These are phyloP conservation scores for Aegilops longissima DNA, from an alignment of 176 grass and related monocot genomes.

Conservation along the genomic window DNA sequence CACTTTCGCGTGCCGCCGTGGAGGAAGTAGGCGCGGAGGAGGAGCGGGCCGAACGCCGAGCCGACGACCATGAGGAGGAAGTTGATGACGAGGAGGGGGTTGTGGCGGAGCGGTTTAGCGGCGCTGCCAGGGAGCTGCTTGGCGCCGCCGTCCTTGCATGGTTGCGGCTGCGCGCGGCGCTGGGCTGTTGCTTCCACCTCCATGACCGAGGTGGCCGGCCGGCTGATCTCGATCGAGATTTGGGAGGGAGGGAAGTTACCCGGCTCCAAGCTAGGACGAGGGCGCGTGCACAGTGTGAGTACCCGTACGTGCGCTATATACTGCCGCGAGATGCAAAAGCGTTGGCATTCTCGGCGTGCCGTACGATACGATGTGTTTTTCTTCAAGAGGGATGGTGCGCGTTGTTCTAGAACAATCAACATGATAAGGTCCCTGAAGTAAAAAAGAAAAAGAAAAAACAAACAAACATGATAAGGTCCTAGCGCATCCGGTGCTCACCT, in stretches of 20 bases:
- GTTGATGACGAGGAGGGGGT: constrained; percentile 45
- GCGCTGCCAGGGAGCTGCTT: background rate
- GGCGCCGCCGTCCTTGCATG: background rate
- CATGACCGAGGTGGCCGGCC: constrained; percentile 15
- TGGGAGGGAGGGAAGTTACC: background rate
- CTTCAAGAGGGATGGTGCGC: no score
- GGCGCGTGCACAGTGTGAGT: no score
- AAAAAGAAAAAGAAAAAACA: no score
- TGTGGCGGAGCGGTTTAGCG: constrained; percentile 12
- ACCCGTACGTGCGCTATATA: background rate
- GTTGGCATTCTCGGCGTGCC: no score
- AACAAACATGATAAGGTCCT: no score
- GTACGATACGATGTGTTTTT: no score
- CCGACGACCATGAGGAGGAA: constrained; percentile 64
- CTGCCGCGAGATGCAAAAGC: no score
- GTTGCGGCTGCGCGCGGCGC: constrained; percentile 8
- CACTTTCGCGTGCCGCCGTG: constrained; percentile 63
- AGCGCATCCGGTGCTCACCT: no score
- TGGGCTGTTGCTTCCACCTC: constrained; percentile 49
- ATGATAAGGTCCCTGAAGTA: no score
- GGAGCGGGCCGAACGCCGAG: constrained; percentile 45
- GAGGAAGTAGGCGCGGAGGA: constrained; percentile 78
- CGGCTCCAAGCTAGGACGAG: background rate
- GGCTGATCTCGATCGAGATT: background rate
- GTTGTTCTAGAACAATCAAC: no score